These are phyloP conservation scores for Pestalotiopsis sp. DNA, from an alignment of 2,329 filamentous ascomycete genomes.

Conservation along the genomic window DNA sequence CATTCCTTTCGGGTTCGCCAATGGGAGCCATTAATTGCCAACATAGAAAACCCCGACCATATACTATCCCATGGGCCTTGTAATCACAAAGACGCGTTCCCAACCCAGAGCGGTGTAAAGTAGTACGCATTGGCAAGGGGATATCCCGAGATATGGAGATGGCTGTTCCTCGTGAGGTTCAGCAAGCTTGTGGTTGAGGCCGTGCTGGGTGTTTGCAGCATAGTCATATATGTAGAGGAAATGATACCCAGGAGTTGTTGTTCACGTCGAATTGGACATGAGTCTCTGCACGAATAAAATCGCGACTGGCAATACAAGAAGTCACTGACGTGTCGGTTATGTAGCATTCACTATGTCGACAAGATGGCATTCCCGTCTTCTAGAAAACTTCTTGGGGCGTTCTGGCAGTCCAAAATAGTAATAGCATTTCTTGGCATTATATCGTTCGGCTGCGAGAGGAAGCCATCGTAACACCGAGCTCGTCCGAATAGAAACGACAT, in stretches of 20 bases:
- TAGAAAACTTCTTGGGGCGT: neutral
- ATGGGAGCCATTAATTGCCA: neutral
- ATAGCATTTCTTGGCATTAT: neutral
- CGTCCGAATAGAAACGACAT: neutral
- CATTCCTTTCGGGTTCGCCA: neutral
- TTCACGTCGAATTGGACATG: neutral
- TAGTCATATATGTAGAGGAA: constrained; percentile 15
- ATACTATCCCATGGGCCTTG: neutral
- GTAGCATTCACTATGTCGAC: neutral
- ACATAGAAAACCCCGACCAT: neutral
- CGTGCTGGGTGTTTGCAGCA: constrained; percentile 1
- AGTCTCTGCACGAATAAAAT: neutral
- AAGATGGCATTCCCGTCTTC: neutral
- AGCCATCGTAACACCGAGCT: neutral
- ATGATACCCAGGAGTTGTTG: constrained; percentile 13
- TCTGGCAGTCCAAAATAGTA: neutral
- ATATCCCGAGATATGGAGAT: neutral
- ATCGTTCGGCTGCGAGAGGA: neutral
- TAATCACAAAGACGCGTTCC: neutral
- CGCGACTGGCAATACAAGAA: neutral
- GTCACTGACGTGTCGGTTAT: neutral
- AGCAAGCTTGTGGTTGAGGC: neutral
- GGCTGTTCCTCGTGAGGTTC: neutral
- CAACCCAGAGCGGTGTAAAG: neutral
- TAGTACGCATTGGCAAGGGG: neutral